These are phyloP conservation scores for Asterella californica DNA, from an alignment of 225 moss, liverwort and hornwort genomes.

Conservation along the genomic window DNA sequence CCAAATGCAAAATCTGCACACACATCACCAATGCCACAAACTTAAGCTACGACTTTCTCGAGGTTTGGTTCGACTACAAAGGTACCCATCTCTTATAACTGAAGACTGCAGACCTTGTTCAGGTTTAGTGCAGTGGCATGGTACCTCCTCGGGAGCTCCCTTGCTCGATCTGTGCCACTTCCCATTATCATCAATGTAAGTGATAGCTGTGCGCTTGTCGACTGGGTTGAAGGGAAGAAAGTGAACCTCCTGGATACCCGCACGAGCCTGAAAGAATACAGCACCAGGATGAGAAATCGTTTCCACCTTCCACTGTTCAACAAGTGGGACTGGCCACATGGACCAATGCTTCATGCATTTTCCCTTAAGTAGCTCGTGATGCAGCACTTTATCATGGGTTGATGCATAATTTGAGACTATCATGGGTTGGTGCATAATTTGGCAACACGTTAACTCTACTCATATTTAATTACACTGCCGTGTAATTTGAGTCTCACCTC, in stretches of 20 bases:
- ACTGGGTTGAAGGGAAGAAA: slow-evolving; percentile 32
- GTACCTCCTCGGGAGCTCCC: slow-evolving; percentile 29
- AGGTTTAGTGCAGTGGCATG: not conserved
- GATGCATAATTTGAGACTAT: not conserved
- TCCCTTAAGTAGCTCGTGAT: too few species aligned
- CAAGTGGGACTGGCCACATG: not conserved
- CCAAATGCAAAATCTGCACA: slow-evolving; percentile 44
- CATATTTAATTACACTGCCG: not conserved
- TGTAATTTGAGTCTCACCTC: slow-evolving; percentile 22
- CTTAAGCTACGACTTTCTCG: not conserved
- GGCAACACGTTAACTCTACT: not conserved
- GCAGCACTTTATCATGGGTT: not conserved
- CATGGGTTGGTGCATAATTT: not conserved
- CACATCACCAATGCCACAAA: not conserved
- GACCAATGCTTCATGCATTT: not conserved
- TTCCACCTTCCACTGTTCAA: too few species aligned
- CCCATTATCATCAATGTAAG: slow-evolving; percentile 29
- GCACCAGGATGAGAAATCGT: not conserved
- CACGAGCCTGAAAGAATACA: slow-evolving; percentile 18
- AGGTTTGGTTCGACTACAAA: not conserved
- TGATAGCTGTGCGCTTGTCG: slow-evolving; percentile 36
- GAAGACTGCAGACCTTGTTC: not conserved
- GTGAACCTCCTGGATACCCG: slow-evolving; percentile 28
- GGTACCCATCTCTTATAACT: not conserved
- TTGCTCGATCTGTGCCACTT: slow-evolving; percentile 28